Base-by-base conservation (phyloP, 2,329 filamentous ascomycete genomes). In the Colletotrichum truncatum region DNA sequence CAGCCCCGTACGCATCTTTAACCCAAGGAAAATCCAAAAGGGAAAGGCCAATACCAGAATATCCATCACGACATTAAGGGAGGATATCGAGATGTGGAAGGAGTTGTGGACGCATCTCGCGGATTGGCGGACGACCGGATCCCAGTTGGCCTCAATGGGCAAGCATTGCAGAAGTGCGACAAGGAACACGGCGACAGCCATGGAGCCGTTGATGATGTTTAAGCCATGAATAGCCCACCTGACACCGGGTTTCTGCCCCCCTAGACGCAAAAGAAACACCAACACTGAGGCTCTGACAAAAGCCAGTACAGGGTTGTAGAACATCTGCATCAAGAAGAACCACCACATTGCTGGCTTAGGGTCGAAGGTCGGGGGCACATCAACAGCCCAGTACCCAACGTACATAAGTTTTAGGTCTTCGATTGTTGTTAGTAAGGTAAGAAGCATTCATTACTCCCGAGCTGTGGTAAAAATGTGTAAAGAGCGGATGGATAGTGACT, bases 241-340 rank as follows among this genome's bases (percentile, higher is more conserved):
- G 2, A 81, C 72, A 21, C 67, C 74, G 26, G 53, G 70, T 61
- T 80, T 80, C 57, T 78, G 71, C 34, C 77, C 70, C 51, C 77
- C 75, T 1, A 83, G 74, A 1, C 80, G 79, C 16, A 81, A 73
- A n/a, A 83, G 74, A 63, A 83, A 82, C n/a, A 83, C 66, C 4
- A 84, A 74, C 16, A 82, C 73, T 0, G 81, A 83, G 2, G 77
- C 75, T 69, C 83, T 84, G 60, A 82, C 77, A 9, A 84, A 73
- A 4, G 80, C 79, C 2, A 84, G 69, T 45, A 83, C 79, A 0
- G 81, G 81, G 54, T 82, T 83, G 72, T 84, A 83, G 2, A 81
- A 70, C 8, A 81, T 70, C 43, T 81, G 76, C 34, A 77, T 76
- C 16, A 77, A 68, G 41, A 76, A 82, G 68, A 76, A 48, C 60